Base-by-base conservation (phyloP, 2,329 filamentous ascomycete species). In the Fusarium stilboides region DNA sequence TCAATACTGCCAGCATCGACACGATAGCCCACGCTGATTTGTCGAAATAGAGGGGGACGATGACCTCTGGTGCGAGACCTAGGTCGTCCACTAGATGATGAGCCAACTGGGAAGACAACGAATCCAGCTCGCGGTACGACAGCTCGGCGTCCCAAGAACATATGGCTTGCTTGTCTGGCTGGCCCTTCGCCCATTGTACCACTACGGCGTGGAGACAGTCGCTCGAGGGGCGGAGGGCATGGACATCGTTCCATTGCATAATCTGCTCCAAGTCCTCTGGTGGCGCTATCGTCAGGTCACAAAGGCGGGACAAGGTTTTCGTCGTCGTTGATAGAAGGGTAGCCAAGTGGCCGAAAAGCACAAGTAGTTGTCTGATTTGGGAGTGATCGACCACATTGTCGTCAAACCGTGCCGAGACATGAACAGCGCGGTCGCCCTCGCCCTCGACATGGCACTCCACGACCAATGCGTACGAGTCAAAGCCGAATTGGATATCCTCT, bases 21-120 rank as follows among this genome's bases (percentile, higher is more conserved):
- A 65, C 40, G 69, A 64, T 28, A 62, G 39, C 74, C 70, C 33
- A 77, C 50, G 3, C 63, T 34, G 71, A 43, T 20, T 68, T 65
- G 31, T 65, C 57, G 36, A 65, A 65, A 42, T 54, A 65, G 7
- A 65, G 36, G 12, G 57, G 47, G 26, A 65, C 40, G 22, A 55
- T 31, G 15, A 39, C 43, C n/a, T 44, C 46, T 22, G 44, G 34
- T 14, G 39, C 26, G 42, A 61, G 36, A 19, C 52, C 57, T 24
- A 53, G 36, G 47, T 37, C 33, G 24, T 31, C 50, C 26, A 65
- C 43, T n/a, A 65, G 57, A 22, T 49, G 37, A 22, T 37, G 7
- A n/a, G 62, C 62, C 15, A 65, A 34, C 13, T 33, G 46, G 24
- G 39, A 45, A n/a, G 62, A 54, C 26, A 57, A 45, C 42, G 5